Evolutionary conservation across 192 early-diverging fungal species (phyloP).

Genomic region (Pilaira anomala): DNA sequence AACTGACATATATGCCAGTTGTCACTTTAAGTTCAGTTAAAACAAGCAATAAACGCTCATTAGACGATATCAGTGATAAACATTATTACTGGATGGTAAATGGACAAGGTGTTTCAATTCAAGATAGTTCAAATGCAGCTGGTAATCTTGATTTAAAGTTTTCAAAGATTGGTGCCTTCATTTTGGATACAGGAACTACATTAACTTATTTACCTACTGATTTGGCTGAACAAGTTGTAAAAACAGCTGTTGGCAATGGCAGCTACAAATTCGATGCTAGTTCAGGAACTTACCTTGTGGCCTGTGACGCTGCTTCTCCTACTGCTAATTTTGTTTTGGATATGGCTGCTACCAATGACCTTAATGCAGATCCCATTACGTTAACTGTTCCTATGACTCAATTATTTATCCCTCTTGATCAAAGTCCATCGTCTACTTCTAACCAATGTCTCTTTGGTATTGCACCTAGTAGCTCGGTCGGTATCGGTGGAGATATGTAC

Average conservation of each 20-base stretch:
- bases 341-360: constrained; percentile 8
- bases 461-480: constrained; percentile 10
- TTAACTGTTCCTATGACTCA: constrained; percentile 21
- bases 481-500: constrained; percentile 18
- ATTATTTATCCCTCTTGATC: constrained; percentile 29
- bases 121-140: background rate
- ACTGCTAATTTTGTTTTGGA: constrained; percentile 16
- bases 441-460: constrained; percentile 31
- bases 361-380: constrained; percentile 24
- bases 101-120: constrained; percentile 25
- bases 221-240: constrained; percentile 8
- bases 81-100: constrained; percentile 39
- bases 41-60: constrained; percentile 6
- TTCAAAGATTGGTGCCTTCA: constrained; percentile 18
- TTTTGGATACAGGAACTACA: constrained; percentile 33
- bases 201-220: constrained; percentile 26
- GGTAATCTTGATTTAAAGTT: background rate
- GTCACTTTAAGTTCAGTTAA: background rate
- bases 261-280: constrained; percentile 5
- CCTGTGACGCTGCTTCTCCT: constrained; percentile 11
- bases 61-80: background rate
- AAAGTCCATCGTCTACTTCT: background rate
- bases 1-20: constrained; percentile 46
- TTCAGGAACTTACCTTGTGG: constrained; percentile 18
- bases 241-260: background rate